phyloP scores from a whole-genome alignment of 768 basidiomycete species.

The Termitomyces sp. region DNA sequence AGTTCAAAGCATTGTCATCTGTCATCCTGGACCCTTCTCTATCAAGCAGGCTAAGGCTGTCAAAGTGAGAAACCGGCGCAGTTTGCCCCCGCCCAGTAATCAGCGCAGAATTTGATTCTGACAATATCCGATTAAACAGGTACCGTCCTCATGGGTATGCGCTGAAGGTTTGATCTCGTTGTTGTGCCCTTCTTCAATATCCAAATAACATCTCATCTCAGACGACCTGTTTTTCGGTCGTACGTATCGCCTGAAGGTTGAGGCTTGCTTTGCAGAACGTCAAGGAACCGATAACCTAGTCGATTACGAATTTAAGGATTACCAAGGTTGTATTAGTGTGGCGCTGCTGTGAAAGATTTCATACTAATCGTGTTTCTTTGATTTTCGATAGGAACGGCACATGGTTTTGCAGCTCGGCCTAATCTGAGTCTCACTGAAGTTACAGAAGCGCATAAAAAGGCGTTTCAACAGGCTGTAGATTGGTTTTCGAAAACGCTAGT shows the following conservation, averaged over 20 bases:
- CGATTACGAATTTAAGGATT: slow-evolving; percentile 20
- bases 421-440: slow-evolving; percentile 18
- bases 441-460: slow-evolving; percentile 18
- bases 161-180: slow-evolving; percentile 14
- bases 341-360: no score
- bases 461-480: slow-evolving; percentile 19
- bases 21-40: slow-evolving; percentile 15
- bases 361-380: neutral
- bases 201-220: neutral
- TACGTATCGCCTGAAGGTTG: slow-evolving; percentile 9
- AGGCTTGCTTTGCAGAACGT: slow-evolving; percentile 17
- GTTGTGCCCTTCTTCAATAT: neutral
- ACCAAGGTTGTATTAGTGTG: slow-evolving; percentile 12
- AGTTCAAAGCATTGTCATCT: slow-evolving; percentile 17
- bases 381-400: slow-evolving; percentile 15
- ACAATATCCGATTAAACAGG: slow-evolving; percentile 7
- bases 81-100: neutral
- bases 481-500: slow-evolving; percentile 16
- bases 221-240: slow-evolving; percentile 17
- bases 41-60: slow-evolving; percentile 14
- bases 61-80: slow-evolving; percentile 8
- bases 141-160: slow-evolving; percentile 18
- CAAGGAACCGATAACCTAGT: slow-evolving; percentile 14
- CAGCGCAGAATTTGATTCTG: neutral
- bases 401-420: slow-evolving; percentile 22